Evolutionary conservation across 2,329 filamentous ascomycete genomes (phyloP).

Genomic region (Chrysoporthe deuterocubensis): DNA sequence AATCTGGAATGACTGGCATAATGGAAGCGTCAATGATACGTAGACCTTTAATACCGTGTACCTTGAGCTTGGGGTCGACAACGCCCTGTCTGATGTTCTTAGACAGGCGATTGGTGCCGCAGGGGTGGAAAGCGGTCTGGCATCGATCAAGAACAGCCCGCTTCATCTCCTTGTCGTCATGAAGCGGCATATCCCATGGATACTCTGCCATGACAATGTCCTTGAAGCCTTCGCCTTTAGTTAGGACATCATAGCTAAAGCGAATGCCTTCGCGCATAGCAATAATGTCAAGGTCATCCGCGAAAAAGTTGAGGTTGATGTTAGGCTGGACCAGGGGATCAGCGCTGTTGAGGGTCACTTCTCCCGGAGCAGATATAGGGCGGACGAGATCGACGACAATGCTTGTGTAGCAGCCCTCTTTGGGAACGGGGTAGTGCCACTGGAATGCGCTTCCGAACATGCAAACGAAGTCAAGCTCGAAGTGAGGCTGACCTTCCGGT

Average conservation of each 20-base stretch:
- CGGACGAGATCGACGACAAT: conserved; percentile 56
- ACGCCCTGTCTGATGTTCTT: conserved; percentile 56
- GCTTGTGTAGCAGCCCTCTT: conserved; percentile 55
- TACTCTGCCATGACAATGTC: conserved; percentile 58
- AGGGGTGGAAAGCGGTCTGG: conserved; percentile 63
- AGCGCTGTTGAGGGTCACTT: conserved; percentile 58
- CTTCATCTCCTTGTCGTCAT: conserved; percentile 61
- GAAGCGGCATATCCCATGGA: conserved; percentile 63
- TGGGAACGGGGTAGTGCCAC: conserved; percentile 49
- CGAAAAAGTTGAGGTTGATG: conserved; percentile 65
- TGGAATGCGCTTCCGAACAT: conserved; percentile 58
- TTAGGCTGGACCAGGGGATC: conserved; percentile 62
- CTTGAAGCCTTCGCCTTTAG: conserved; percentile 59
- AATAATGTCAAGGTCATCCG: conserved; percentile 58
- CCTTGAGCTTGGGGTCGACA: conserved; percentile 54
- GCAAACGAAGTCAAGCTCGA: conserved; percentile 65
- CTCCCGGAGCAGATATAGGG: conserved; percentile 50
- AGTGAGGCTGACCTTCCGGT: conserved; percentile 61
- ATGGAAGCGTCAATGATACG: conserved; percentile 60
- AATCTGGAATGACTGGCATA: conserved; percentile 60
- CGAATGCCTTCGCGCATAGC: conserved; percentile 62
- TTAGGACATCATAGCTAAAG: conserved; percentile 61
- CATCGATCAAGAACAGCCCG: conserved; percentile 59
- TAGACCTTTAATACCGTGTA: conserved; percentile 57
- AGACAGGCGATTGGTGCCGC: conserved; percentile 57